phyloP scores from a whole-genome alignment of 2,329 filamentous ascomycete genomes.

The Torrubiella hemipterigena region DNA sequence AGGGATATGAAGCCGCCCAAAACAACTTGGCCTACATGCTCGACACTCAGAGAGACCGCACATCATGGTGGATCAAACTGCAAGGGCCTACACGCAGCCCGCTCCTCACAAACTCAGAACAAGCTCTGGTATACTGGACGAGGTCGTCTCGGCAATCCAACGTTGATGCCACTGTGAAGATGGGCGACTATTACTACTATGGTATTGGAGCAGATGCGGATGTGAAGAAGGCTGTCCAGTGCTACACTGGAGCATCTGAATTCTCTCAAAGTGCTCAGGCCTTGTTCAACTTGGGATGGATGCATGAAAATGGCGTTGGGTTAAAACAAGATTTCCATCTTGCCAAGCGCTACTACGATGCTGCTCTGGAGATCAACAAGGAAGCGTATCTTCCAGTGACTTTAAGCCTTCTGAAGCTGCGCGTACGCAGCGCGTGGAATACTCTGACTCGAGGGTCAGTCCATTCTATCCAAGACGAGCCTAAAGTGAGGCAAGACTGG shows the following conservation, averaged over 20 bases:
- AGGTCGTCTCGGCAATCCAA: slow-evolving; percentile 88
- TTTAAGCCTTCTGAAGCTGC: slow-evolving; percentile 73
- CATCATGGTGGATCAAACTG: slow-evolving; percentile 28
- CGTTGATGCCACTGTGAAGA: slow-evolving; percentile 88
- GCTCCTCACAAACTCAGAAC: slow-evolving; percentile 37
- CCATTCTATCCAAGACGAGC: slow-evolving; percentile 85
- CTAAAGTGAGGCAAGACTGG: slow-evolving; percentile 63
- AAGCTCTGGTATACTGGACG: slow-evolving; percentile 90
- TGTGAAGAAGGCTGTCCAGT: slow-evolving; percentile 78
- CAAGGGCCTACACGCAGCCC: slow-evolving; percentile 13
- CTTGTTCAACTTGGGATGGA: slow-evolving; percentile 95
- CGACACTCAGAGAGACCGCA: slow-evolving; percentile 53
- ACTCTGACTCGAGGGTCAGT: slow-evolving; percentile 80
- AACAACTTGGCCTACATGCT: slow-evolving; percentile 83
- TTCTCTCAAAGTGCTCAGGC: slow-evolving; percentile 88
- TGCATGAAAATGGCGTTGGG: slow-evolving; percentile 95
- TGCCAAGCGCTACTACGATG: slow-evolving; percentile 91
- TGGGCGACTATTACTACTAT: slow-evolving; percentile 91
- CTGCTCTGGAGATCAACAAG: slow-evolving; percentile 78
- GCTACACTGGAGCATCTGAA: slow-evolving; percentile 86
- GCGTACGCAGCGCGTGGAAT: slow-evolving; percentile 86
- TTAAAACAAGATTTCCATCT: slow-evolving; percentile 93
- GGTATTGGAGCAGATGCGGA: slow-evolving; percentile 65
- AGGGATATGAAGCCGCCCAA: slow-evolving; percentile 82
- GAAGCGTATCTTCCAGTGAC: slow-evolving; percentile 93